These are phyloP conservation scores for Epichloe festucae DNA, from an alignment of 2,329 filamentous ascomycete species.

Conservation along the genomic window DNA sequence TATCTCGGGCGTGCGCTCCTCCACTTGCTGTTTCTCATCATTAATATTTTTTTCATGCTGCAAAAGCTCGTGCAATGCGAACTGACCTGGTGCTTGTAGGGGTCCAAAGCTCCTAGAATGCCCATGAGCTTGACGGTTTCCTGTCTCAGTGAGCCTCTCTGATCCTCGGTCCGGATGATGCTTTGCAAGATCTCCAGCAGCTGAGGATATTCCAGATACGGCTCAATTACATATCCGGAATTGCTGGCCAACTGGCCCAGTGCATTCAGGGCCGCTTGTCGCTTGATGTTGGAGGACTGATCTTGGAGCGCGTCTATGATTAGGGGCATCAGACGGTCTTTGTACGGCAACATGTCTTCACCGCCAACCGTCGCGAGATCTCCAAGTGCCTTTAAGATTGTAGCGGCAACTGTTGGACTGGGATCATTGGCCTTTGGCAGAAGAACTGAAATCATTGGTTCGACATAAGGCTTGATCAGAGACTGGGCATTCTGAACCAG, in stretches of 20 bases:
- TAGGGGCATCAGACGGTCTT: slow-evolving; percentile 84
- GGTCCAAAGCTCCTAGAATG: slow-evolving; percentile 86
- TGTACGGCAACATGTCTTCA: slow-evolving; percentile 84
- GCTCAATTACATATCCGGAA: slow-evolving; percentile 93
- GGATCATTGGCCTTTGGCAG: slow-evolving; percentile 80
- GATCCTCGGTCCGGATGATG: slow-evolving; percentile 82
- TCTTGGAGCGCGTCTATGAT: slow-evolving; percentile 92
- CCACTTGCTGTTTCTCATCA: slow-evolving; percentile 47
- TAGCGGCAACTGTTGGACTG: slow-evolving; percentile 80
- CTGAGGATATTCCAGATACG: slow-evolving; percentile 89
- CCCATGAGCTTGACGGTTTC: slow-evolving; percentile 96
- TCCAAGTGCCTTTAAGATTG: slow-evolving; percentile 88
- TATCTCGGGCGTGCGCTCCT: slow-evolving; percentile 75
- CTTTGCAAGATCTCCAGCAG: slow-evolving; percentile 84
- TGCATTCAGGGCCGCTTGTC: slow-evolving; percentile 81
- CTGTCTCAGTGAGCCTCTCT: slow-evolving; percentile 70
- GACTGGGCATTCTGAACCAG: slow-evolving; percentile 87
- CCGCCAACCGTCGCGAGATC: slow-evolving; percentile 90
- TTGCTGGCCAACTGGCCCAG: slow-evolving; percentile 89
- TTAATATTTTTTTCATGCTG: slow-evolving; percentile 2
- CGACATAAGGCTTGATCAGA: slow-evolving; percentile 90
- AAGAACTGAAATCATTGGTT: slow-evolving; percentile 91
- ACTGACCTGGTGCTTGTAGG: slow-evolving; percentile 74
- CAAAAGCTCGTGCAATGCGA: background rate
- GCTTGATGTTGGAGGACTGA: slow-evolving; percentile 77